These are phyloP conservation scores for Seiridium unicorne DNA, from an alignment of 2,329 filamentous ascomycete species.

Conservation along the genomic window DNA sequence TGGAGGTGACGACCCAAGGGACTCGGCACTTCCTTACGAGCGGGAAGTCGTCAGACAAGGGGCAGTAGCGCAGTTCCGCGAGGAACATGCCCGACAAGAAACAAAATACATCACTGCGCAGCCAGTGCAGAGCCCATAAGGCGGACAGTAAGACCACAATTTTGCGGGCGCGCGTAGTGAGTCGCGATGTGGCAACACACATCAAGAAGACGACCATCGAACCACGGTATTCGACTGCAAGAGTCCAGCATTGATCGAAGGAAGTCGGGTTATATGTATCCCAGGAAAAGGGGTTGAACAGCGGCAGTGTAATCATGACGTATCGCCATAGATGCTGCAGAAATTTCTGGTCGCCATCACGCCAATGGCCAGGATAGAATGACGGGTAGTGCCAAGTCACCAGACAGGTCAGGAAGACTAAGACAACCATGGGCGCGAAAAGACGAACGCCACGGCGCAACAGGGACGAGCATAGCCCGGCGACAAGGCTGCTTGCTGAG, in stretches of 20 bases:
- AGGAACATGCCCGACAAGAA: constrained; percentile 4
- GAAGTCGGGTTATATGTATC: background rate
- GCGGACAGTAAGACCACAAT: background rate
- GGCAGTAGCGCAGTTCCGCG: constrained; percentile 1
- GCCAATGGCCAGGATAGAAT: background rate
- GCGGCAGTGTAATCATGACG: background rate
- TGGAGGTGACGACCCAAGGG: too few species aligned
- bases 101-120: background rate
- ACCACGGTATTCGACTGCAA: constrained; percentile 1
- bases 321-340: background rate
- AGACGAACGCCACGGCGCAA: constrained; percentile 1
- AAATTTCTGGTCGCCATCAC: background rate
- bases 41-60: background rate
- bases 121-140: background rate
- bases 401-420: background rate
- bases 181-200: background rate
- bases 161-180: background rate
- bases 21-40: background rate
- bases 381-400: constrained; percentile 2
- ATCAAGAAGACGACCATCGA: constrained; percentile 2
- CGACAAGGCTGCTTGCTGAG: background rate
- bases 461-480: background rate
- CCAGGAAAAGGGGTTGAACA: constrained; percentile 1
- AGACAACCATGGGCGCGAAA: background rate
- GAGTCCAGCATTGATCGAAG: constrained; percentile 5